These are phyloP conservation scores for Suhomyces panamericanus DNA, from an alignment of 1,139 yeast genomes.

Conservation along the genomic window DNA sequence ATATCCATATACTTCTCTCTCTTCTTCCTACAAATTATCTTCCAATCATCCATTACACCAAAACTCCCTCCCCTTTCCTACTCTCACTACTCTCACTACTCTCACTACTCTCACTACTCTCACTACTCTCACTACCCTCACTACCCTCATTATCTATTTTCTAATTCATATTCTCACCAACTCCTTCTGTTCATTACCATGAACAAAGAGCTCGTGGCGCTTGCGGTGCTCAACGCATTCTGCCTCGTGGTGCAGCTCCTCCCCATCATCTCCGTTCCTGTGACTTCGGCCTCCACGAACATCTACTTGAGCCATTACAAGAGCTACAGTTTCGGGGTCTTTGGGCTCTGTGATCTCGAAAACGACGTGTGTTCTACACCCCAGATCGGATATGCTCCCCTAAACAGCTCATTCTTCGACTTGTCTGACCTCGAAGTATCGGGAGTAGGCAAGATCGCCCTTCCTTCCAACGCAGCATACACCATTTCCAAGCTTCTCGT, in stretches of 20 bases:
- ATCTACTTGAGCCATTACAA: conserved; percentile 34
- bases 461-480: conserved; percentile 44
- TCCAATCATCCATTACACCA: too few species aligned
- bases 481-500: conserved; percentile 45
- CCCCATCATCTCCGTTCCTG: conserved; percentile 46
- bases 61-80: too few species aligned
- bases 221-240: conserved; percentile 23
- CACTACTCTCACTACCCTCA: too few species aligned
- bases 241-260: conserved; percentile 42
- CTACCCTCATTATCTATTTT: too few species aligned
- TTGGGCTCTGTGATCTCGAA: conserved; percentile 41
- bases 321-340: conserved; percentile 44
- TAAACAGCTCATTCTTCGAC: conserved; percentile 22
- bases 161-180: too few species aligned
- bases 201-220: conserved; percentile 24
- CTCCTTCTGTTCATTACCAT: neutral
- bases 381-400: conserved; percentile 40
- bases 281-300: conserved; percentile 27
- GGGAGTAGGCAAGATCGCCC: conserved; percentile 29
- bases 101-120: too few species aligned
- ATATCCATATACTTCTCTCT: too few species aligned
- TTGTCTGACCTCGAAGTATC: conserved; percentile 7
- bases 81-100: too few species aligned
- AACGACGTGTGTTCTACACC: conserved; percentile 33
- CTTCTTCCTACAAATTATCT: too few species aligned